Percentiles rank a stretch among this genome's conserved stretches.
These are phyloP conservation scores for Lasiodiplodia theobromae DNA, from an alignment of 2,329 filamentous ascomycete genomes.

Conservation along the genomic window DNA sequence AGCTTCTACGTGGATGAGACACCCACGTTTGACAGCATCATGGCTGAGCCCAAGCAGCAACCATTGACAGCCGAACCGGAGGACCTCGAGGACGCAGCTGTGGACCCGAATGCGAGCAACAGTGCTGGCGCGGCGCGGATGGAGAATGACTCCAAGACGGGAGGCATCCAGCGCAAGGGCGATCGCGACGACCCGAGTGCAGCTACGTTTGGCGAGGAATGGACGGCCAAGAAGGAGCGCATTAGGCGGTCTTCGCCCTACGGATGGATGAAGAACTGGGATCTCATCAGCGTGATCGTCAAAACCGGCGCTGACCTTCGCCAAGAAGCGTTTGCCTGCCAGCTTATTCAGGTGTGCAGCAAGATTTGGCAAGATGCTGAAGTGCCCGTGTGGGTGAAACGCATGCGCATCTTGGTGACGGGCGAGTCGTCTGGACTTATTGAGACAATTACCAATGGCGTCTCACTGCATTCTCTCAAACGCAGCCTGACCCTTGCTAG, in stretches of 20 bases:
- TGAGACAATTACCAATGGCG: slow-evolving; percentile 87
- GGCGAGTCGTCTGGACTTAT: slow-evolving; percentile 85
- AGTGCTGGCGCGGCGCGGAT: slow-evolving; percentile 81
- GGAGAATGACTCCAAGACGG: slow-evolving; percentile 90
- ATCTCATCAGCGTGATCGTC: slow-evolving; percentile 84
- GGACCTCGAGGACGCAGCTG: slow-evolving; percentile 62
- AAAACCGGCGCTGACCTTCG: slow-evolving; percentile 84
- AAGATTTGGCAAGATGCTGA: slow-evolving; percentile 80
- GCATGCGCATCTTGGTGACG: slow-evolving; percentile 86
- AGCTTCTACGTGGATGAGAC: slow-evolving; percentile 79
- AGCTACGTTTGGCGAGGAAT: slow-evolving; percentile 85
- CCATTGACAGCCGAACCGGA: slow-evolving; percentile 57
- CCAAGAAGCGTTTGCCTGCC: slow-evolving; percentile 86
- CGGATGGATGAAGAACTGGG: slow-evolving; percentile 91
- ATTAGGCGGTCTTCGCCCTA: slow-evolving; percentile 85
- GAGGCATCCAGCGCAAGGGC: slow-evolving; percentile 79
- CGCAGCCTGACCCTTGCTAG: slow-evolving; percentile 79
- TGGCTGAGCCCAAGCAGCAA: slow-evolving; percentile 71
- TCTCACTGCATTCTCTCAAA: slow-evolving; percentile 86
- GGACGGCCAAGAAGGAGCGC: slow-evolving; percentile 83
- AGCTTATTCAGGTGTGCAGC: slow-evolving; percentile 81
- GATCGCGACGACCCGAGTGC: slow-evolving; percentile 87
- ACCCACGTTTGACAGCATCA: slow-evolving; percentile 82
- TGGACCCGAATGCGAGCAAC: slow-evolving; percentile 62
- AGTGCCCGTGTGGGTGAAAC: slow-evolving; percentile 84